Conservation (phyloP, 129 eudicot genomes). For the Saposhnikovia divaricata region DNA sequence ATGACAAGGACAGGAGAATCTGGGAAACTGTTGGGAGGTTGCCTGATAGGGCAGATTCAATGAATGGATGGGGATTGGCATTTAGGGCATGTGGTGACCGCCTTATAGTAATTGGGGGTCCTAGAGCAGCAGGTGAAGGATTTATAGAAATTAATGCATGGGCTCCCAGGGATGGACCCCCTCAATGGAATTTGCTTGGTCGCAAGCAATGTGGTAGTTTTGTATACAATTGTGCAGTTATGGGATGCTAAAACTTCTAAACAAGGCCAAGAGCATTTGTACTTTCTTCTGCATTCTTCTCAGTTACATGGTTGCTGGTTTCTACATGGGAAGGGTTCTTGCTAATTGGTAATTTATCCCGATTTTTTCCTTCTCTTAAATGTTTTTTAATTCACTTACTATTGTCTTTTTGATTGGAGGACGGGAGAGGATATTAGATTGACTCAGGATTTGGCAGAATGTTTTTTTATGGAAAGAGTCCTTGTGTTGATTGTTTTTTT, state of each 20-base stretch:
- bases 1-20: slow-evolving; percentile 33
- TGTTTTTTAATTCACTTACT: background rate
- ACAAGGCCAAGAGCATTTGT: slow-evolving; percentile 13
- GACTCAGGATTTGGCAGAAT: slow-evolving; percentile 45
- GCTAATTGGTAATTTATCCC: slow-evolving; percentile 32
- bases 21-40: slow-evolving; percentile 68
- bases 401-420: slow-evolving; percentile 22
- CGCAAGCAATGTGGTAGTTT: slow-evolving; percentile 60
- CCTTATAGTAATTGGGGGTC: slow-evolving; percentile 79
- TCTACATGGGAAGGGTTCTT: slow-evolving; percentile 34
- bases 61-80: slow-evolving; percentile 87
- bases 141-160: slow-evolving; percentile 67
- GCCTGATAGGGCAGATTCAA: slow-evolving; percentile 69
- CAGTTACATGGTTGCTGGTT: slow-evolving; percentile 25
- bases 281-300: slow-evolving; percentile 5
- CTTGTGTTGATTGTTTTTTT: slow-evolving; percentile 28
- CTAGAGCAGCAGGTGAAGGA: slow-evolving; percentile 52
- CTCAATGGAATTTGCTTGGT: slow-evolving; percentile 63
- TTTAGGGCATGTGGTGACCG: slow-evolving; percentile 84
- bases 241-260: slow-evolving; percentile 63
- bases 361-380: slow-evolving; percentile 5
- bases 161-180: slow-evolving; percentile 70
- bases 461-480: slow-evolving; percentile 14
- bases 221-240: slow-evolving; percentile 91
- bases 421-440: slow-evolving; percentile 29